Evolutionary conservation across 495 filamentous ascomycete genomes (phyloP).

Genomic region (Symbiotaphrina buchneri): DNA sequence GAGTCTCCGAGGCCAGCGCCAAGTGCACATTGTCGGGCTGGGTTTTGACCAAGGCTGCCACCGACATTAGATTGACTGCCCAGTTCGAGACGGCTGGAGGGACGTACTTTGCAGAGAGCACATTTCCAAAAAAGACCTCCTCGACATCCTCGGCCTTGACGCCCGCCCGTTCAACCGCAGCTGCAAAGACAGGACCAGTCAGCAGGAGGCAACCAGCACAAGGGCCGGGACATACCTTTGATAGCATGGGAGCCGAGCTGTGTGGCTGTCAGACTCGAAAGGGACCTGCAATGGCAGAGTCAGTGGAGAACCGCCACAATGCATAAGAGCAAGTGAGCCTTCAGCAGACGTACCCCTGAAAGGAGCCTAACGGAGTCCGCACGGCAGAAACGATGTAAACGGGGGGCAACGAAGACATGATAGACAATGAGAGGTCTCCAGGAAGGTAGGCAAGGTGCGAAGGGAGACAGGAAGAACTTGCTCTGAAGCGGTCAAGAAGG

Average conservation of each 20-base stretch:
- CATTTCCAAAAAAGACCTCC: conserved; percentile 96
- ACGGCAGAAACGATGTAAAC: conserved; percentile 91
- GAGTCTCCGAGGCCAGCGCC: conserved; percentile 58
- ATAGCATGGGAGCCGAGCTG: conserved; percentile 83
- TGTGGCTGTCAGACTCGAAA: conserved; percentile 64
- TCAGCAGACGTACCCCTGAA: conserved; percentile 43
- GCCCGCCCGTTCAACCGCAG: conserved; percentile 65
- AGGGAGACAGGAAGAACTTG: too few species aligned
- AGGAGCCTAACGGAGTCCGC: conserved; percentile 79
- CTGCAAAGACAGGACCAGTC: conserved; percentile 16
- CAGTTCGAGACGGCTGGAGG: conserved; percentile 3
- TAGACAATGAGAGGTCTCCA: too few species aligned
- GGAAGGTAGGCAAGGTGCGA: too few species aligned
- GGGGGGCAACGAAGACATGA: conserved; percentile 42
- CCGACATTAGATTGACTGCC: not conserved
- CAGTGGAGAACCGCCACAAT: too few species aligned
- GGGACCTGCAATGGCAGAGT: conserved; percentile 43
- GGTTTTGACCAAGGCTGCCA: conserved; percentile 83
- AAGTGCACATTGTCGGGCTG: conserved; percentile 82
- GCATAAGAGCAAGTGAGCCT: too few species aligned
- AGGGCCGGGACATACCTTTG: conserved; percentile 35
- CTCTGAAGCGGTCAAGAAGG: too few species aligned
- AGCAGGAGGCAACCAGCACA: not conserved
- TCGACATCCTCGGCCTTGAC: conserved; percentile 73
- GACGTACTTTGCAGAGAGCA: conserved; percentile 77